phyloP scores from a whole-genome alignment of 2,329 filamentous ascomycete genomes.

The Cladosporium sp. region DNA sequence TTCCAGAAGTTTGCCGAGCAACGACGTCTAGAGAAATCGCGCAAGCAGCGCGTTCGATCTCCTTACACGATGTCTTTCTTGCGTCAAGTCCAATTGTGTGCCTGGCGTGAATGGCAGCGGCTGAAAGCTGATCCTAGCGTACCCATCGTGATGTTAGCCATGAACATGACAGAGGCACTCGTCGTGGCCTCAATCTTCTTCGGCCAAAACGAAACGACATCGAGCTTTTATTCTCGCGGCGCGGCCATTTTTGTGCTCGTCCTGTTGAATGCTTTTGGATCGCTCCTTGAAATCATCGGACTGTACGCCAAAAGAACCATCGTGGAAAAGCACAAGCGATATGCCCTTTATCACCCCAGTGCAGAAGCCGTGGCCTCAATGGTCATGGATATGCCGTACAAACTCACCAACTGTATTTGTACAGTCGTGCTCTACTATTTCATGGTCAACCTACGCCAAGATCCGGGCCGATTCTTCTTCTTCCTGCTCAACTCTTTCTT shows the following conservation, averaged over 20 bases:
- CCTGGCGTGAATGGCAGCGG: constrained; percentile 71
- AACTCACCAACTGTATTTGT: constrained; percentile 37
- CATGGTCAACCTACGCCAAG: constrained; percentile 44
- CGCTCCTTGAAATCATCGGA: constrained; percentile 65
- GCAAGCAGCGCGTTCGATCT: constrained; percentile 54
- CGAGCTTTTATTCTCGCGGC: constrained; percentile 69
- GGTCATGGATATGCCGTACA: constrained; percentile 43
- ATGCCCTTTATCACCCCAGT: constrained; percentile 79
- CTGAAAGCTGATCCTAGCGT: constrained; percentile 69
- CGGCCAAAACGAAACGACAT: constrained; percentile 58
- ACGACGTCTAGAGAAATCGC: constrained; percentile 37
- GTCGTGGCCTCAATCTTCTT: constrained; percentile 74
- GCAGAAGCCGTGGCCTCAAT: constrained; percentile 68
- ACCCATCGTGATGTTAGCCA: constrained; percentile 60
- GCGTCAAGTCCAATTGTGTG: constrained; percentile 70
- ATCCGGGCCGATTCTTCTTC: constrained; percentile 46
- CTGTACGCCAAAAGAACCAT: constrained; percentile 80
- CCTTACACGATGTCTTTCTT: constrained; percentile 72
- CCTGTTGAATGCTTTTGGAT: constrained; percentile 71
- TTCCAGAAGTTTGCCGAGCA: constrained; percentile 39
- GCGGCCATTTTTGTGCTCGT: constrained; percentile 77
- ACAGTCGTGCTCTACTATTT: constrained; percentile 49
- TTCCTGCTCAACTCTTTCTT: constrained; percentile 42
- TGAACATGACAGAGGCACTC: constrained; percentile 67
- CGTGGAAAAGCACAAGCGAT: constrained; percentile 78